Evolutionary conservation across 2,329 filamentous ascomycete genomes (phyloP).

Genomic region (Calonectria henricotiae): DNA sequence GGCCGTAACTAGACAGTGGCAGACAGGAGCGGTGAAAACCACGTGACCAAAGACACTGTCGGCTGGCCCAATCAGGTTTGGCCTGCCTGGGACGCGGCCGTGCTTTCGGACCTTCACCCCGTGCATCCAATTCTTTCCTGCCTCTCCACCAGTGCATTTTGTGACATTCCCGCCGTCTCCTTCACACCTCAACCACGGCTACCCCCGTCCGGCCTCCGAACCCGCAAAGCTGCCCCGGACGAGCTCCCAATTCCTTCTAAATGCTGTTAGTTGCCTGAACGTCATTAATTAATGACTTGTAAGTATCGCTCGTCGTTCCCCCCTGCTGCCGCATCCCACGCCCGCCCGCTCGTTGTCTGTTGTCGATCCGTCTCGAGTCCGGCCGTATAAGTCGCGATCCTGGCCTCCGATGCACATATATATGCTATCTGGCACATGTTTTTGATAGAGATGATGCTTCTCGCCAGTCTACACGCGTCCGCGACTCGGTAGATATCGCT

Average conservation of each 20-base stretch:
- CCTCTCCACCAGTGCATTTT: slow-evolving; percentile 59
- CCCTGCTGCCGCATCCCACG: slow-evolving; percentile 53
- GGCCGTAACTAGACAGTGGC: background rate
- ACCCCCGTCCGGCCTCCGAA: slow-evolving; percentile 50
- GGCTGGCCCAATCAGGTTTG: slow-evolving; percentile 45
- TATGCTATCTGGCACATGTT: slow-evolving; percentile 48
- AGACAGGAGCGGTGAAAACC: slow-evolving; percentile 24
- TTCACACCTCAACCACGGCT: slow-evolving; percentile 56
- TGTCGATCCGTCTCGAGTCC: slow-evolving; percentile 58
- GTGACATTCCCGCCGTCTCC: slow-evolving; percentile 56
- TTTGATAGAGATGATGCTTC: slow-evolving; percentile 58
- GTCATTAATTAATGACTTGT: slow-evolving; percentile 68
- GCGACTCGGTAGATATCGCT: slow-evolving; percentile 44
- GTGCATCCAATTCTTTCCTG: slow-evolving; percentile 62
- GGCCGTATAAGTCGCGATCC: slow-evolving; percentile 57
- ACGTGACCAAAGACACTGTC: slow-evolving; percentile 40
- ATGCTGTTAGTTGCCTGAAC: slow-evolving; percentile 58
- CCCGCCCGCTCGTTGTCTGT: slow-evolving; percentile 58
- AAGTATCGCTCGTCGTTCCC: slow-evolving; percentile 58
- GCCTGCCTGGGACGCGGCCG: slow-evolving; percentile 51
- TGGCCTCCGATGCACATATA: slow-evolving; percentile 51
- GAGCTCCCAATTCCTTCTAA: slow-evolving; percentile 47
- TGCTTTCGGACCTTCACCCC: slow-evolving; percentile 52
- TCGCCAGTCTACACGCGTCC: slow-evolving; percentile 56
- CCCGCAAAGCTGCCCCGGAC: slow-evolving; percentile 51